Base-by-base conservation (phyloP, 495 filamentous ascomycete species). In the Daldinia bambusicola region DNA sequence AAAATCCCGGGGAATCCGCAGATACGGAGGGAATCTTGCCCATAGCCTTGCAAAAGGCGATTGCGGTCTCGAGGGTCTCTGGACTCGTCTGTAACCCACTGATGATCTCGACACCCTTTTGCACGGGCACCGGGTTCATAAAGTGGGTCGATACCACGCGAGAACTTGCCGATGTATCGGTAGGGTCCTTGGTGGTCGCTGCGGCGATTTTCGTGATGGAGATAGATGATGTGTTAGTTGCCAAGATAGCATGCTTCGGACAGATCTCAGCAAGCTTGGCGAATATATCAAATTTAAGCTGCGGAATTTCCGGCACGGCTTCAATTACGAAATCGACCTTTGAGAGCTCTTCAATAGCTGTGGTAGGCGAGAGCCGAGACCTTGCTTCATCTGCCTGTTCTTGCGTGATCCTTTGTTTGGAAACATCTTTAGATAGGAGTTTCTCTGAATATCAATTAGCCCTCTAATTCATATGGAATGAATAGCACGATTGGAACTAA, bases 81-180 rank as follows among this genome's bases (percentile, higher is more conserved):
- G 88, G 75, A 13, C 92, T 95, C 6, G 95, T 99, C 78, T 99
- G 95, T 45, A 99, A 83, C 20, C 93, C 96, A 22, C 89, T 87
- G 74, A 99, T 98, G 64, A 99, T 97, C 83, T 99, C 95, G 6
- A 99, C 95, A 52, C 95, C 95, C 80, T 97, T 97, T 77, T 98
- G 96, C 3, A 99, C 81, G 1, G 95, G 96, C 0, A 99, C 95
- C 0, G 95, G 95, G 84, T 99, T 99, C 95, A 99, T 99, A 82
- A 99, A 99, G 80, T 99, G 95, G 53, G 96, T 98, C 57, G 92
- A 92, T 55, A 99, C 88, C 1, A 99, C 95, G 43, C 96, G 89
- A 31, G 93, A 93, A 52, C 93, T 89, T 32, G 91, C 91, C 58
- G 91, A 89, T 34, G 91, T 89, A 78, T 97, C 91, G 8, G 79